Conservation (phyloP, 441 rosid genomes). For the Aquilaria agallochum region DNA sequence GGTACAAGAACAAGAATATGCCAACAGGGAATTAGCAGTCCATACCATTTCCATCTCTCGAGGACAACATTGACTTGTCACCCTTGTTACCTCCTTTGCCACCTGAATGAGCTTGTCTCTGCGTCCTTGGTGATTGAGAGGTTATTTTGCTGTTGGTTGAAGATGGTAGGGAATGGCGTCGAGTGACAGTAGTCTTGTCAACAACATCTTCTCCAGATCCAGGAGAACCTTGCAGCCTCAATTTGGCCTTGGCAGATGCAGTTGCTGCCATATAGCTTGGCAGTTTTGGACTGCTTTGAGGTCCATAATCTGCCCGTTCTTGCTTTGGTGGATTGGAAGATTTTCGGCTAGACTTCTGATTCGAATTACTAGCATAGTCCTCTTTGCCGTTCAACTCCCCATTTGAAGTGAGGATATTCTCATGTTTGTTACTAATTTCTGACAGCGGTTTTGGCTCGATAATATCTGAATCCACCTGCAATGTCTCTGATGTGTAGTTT, state of each 20-base stretch:
- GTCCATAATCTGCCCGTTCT: conserved; percentile 62
- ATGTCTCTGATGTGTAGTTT: conserved; percentile 34
- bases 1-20: neutral
- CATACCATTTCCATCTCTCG: conserved; percentile 71
- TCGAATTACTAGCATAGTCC: conserved; percentile 41
- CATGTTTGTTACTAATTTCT: conserved; percentile 39
- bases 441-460: conserved; percentile 33
- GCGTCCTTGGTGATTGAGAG: conserved; percentile 81
- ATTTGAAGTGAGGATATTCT: conserved; percentile 36
- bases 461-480: conserved; percentile 23
- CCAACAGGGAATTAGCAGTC: conserved; percentile 10
- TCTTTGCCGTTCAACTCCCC: conserved; percentile 39
- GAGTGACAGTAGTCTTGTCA: conserved; percentile 51
- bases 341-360: conserved; percentile 51
- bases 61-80: conserved; percentile 47
- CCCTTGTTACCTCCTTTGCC: conserved; percentile 59
- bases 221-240: conserved; percentile 82
- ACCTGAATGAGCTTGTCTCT: conserved; percentile 44
- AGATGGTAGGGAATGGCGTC: conserved; percentile 86
- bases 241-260: conserved; percentile 90
- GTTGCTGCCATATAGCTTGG: conserved; percentile 99
- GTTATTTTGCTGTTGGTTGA: conserved; percentile 57
- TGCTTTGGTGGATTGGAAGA: conserved; percentile 44
- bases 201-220: conserved; percentile 54
- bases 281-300: conserved; percentile 55